Base-by-base conservation (phyloP, 75 land plant genomes). In the Picea glauca region DNA sequence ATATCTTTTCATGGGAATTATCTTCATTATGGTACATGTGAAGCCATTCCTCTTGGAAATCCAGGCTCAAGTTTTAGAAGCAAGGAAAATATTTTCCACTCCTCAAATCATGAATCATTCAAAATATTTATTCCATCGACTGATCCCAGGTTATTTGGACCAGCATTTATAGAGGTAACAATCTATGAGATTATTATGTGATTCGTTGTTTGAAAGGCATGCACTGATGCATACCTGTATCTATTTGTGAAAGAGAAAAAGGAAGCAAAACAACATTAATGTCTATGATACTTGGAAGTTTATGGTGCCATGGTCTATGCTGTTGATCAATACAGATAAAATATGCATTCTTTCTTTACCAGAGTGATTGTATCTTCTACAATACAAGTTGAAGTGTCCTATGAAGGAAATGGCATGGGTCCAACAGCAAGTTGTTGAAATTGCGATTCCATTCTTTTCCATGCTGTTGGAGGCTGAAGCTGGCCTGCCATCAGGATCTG, bases 151-250 rank as follows among this genome's bases (percentile, higher is more conserved):
- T 38, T 75, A 74, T 82, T 78, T 86, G 98, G 99, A 14, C 91
- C 94, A 70, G 99, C 91, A 75, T 94, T 91, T 78, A 78, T 95
- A 76, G 99, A 97, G 98, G 99, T 95, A 75, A 32, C 80, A 64
- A 14, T 30, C 26, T 72, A 3, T 43, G 73, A 40, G 73, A 38
- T 33, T 43, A 70, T 38, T 20, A 70, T 38, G 73, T 46, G 9
- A 9, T 43, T 70, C 11, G 1, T n/a, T 43, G 43, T 18, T 43
- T 70, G 54, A 70, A 20, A 43, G 54, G n/a, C 20, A 70, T 70
- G 50, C 21, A 70, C 33, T 9, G 23, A n/a, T 9, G 1, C 23
- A 70, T 43, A 5, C 12, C 4, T 7, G 14, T 0, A 70, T 3
- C 20, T 35, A 35, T 8, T 18, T 18, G 54, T n/a, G 20, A 66